Evolutionary conservation across 1,284 basidiomycete species (phyloP).

Genomic region (Leccinum ambiguum): DNA sequence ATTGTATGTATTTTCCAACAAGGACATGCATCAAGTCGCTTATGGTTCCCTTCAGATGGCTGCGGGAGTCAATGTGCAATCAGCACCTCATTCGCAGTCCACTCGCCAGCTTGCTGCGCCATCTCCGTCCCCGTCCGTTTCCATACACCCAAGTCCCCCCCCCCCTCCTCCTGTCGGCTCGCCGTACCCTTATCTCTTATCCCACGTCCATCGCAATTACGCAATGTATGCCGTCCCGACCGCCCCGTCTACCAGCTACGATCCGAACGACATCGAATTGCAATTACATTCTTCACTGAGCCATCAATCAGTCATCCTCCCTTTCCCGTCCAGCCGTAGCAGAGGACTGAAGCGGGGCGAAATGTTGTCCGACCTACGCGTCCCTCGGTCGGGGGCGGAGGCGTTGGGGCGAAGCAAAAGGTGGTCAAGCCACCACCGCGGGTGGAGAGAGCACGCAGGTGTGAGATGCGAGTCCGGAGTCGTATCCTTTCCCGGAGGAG

Average conservation of each 20-base stretch:
- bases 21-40: too few species aligned
- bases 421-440: slow-evolving; percentile 63
- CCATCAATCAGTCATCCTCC: slow-evolving; percentile 63
- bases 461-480: slow-evolving; percentile 76
- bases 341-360: slow-evolving; percentile 38
- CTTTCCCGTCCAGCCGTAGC: slow-evolving; percentile 41
- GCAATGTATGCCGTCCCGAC: slow-evolving; percentile 36
- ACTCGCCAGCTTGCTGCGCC: too few species aligned
- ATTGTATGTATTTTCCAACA: too few species aligned
- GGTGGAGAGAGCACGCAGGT: slow-evolving; percentile 76
- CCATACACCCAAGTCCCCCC: slow-evolving; percentile 47
- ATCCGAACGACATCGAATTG: slow-evolving; percentile 60
- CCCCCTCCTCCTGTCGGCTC: slow-evolving; percentile 57
- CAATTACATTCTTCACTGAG: slow-evolving; percentile 74
- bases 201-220: slow-evolving; percentile 61
- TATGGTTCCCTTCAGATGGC: too few species aligned
- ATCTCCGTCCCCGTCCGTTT: slow-evolving; percentile 48
- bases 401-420: slow-evolving; percentile 26
- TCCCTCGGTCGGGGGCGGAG: too few species aligned
- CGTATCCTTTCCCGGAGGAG: slow-evolving; percentile 54
- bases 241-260: slow-evolving; percentile 46
- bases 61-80: too few species aligned
- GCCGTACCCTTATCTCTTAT: slow-evolving; percentile 74
- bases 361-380: slow-evolving; percentile 28
- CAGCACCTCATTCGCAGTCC: too few species aligned